Base-by-base conservation (phyloP, 2,329 filamentous ascomycete species). In the Diaporthe caulivora region DNA sequence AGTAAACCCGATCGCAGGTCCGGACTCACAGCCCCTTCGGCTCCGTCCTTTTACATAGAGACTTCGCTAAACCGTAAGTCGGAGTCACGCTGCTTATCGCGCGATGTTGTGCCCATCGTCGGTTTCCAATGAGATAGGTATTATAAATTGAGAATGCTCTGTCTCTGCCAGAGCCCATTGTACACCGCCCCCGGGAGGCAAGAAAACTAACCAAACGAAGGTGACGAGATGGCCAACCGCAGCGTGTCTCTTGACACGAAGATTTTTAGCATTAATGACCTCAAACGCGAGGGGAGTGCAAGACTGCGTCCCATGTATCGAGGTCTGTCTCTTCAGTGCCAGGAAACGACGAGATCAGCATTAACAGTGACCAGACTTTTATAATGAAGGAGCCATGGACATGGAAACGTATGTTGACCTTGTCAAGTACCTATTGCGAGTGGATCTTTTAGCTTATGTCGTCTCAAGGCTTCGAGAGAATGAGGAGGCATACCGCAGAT, bases 321-420 rank as follows among this genome's bases (percentile, higher is more conserved):
- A 77, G 65, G 65, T 70, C 11, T 47, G 51, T 26, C 17, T 17
- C 37, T 37, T 3, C 29, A 57, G 17, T 2, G 37, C 11, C 34
- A 21, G 26, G 4, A 8, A 21, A 17, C 31, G 3, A 18, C 29
- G 65, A 13, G 4, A 9, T n/a, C 6, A n/a, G 65, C n/a, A 34
- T 51, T 40, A 37, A 37, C 29, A 24, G 11, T 9, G 9, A 17
- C 57, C 17, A 70, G 88, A 89, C 67, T 90, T 89, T 80, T 90
- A 87, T 79, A 90, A 90, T 77, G 88, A 87, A 74, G 88, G 88
- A 8, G 87, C 88, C 7, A 89, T 89, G 81, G 87, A 89, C 75
- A 81, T 88, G 31, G 80, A 86, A 70, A 89, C 87, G 82, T 84
- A 24, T 47, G 60, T 57, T 49, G 6, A 49, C 13, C 2, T 9